phyloP scores from a whole-genome alignment of 176 grass and related monocot species.

The Musa itinerans region DNA sequence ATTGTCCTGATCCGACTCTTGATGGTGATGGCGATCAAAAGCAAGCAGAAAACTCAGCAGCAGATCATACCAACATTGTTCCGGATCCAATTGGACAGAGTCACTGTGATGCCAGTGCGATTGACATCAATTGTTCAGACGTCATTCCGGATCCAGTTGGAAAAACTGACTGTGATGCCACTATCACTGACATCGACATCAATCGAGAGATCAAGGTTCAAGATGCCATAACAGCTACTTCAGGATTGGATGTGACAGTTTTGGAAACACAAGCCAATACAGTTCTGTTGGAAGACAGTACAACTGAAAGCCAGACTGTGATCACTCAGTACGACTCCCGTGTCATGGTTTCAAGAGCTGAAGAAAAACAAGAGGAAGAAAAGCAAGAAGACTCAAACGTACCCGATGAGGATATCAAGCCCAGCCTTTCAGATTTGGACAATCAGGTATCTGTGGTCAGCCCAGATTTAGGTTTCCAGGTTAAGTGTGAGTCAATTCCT shows the following conservation, averaged over 20 bases:
- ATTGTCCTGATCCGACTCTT: slow-evolving; percentile 23
- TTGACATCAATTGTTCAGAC: neutral
- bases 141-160: slow-evolving; percentile 15
- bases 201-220: slow-evolving; percentile 22
- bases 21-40: slow-evolving; percentile 9
- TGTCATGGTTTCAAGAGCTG: neutral
- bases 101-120: neutral
- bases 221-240: slow-evolving; percentile 11
- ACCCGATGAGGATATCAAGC: slow-evolving; percentile 10
- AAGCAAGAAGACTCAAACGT: neutral
- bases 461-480: slow-evolving; percentile 78
- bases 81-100: slow-evolving; percentile 14
- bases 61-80: neutral
- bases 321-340: neutral
- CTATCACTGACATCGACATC: slow-evolving; percentile 16
- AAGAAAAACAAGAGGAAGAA: slow-evolving; percentile 1
- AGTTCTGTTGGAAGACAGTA: slow-evolving; percentile 3
- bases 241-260: neutral
- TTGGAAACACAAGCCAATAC: slow-evolving; percentile 8
- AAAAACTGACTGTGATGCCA: slow-evolving; percentile 1
- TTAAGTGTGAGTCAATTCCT: slow-evolving; percentile 93
- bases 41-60: slow-evolving; percentile 15
- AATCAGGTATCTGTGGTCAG: slow-evolving; percentile 95
- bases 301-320: neutral
- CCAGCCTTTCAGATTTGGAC: slow-evolving; percentile 30